phyloP scores from a whole-genome alignment of 2,329 filamentous ascomycete species.

The Thermoascus crustaceus region DNA sequence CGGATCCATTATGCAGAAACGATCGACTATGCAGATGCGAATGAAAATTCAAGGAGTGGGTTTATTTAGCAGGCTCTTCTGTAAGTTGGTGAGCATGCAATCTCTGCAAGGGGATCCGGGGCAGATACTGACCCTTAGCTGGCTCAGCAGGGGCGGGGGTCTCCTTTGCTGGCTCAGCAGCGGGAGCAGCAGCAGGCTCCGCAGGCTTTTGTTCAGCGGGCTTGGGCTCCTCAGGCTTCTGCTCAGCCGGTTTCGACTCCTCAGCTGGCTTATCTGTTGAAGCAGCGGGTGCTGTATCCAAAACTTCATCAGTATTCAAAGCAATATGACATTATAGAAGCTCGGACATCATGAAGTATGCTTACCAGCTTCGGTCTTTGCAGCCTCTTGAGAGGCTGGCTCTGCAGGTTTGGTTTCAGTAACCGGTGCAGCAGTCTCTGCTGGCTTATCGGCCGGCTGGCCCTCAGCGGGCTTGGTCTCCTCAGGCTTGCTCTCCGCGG shows the following conservation, averaged over 20 bases:
- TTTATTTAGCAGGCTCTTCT: too few relatives aligned
- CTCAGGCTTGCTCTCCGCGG: too few relatives aligned
- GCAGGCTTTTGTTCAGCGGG: not conserved
- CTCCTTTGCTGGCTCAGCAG: not conserved
- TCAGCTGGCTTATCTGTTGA: not conserved
- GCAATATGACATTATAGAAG: not conserved
- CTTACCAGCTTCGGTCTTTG: too few relatives aligned
- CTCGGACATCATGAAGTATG: not conserved
- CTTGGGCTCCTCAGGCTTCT: not conserved
- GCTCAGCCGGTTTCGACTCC: not conserved
- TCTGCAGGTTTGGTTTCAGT: conserved; percentile 2
- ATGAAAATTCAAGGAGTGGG: too few relatives aligned
- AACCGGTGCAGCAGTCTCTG: conserved; percentile 8
- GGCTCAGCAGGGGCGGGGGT: conserved; percentile 4
- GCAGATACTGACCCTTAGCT: conserved; percentile 7
- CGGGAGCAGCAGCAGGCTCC: not conserved
- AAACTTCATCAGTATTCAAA: not conserved
- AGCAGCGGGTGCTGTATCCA: not conserved
- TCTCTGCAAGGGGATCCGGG: too few relatives aligned
- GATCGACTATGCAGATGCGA: too few relatives aligned
- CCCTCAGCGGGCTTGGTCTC: conserved; percentile 7
- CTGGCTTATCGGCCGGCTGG: conserved; percentile 9
- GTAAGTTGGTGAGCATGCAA: too few relatives aligned
- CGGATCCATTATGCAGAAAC: too few relatives aligned
- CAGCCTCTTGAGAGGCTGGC: not conserved